Evolutionary conservation across 306 rosid species (phyloP).

Genomic region (Mimosa pudica): DNA sequence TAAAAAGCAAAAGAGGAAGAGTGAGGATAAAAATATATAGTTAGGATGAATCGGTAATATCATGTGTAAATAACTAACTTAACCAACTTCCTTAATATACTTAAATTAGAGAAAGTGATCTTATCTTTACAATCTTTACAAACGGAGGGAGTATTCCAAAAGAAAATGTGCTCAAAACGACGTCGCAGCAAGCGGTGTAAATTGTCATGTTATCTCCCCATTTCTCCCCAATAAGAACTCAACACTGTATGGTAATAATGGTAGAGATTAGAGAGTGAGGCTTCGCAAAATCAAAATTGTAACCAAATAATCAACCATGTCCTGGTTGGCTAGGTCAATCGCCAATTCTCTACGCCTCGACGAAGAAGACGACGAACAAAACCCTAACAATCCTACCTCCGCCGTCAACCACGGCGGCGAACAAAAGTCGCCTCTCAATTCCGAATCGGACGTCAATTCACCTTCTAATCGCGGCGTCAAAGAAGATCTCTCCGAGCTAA

Average conservation of each 20-base stretch:
- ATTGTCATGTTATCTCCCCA: not conserved
- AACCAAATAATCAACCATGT: slow-evolving; percentile 46
- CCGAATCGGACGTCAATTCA: slow-evolving; percentile 30
- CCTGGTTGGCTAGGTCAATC: slow-evolving; percentile 84
- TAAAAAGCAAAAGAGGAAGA: no score
- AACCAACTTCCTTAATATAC: no score
- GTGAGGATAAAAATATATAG: no score
- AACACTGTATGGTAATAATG: no score
- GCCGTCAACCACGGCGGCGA: slow-evolving; percentile 4
- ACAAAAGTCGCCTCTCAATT: slow-evolving; percentile 39
- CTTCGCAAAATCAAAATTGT: not conserved
- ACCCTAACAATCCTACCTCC: no score
- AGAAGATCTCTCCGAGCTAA: slow-evolving; percentile 78
- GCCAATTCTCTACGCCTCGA: slow-evolving; percentile 84
- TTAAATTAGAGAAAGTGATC: no score
- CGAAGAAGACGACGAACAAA: slow-evolving; percentile 62
- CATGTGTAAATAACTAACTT: no score
- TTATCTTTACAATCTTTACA: no score
- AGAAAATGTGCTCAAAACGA: slow-evolving; percentile 24
- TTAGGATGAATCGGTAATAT: no score
- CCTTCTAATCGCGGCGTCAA: slow-evolving; percentile 75
- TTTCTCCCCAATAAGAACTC: slow-evolving; percentile 23
- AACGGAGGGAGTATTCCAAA: no score
- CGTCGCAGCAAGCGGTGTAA: slow-evolving; percentile 32
- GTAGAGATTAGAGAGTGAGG: slow-evolving; percentile 15